phyloP scores from a whole-genome alignment of 2,329 filamentous ascomycete species.

The Sphaerulina populicola region DNA sequence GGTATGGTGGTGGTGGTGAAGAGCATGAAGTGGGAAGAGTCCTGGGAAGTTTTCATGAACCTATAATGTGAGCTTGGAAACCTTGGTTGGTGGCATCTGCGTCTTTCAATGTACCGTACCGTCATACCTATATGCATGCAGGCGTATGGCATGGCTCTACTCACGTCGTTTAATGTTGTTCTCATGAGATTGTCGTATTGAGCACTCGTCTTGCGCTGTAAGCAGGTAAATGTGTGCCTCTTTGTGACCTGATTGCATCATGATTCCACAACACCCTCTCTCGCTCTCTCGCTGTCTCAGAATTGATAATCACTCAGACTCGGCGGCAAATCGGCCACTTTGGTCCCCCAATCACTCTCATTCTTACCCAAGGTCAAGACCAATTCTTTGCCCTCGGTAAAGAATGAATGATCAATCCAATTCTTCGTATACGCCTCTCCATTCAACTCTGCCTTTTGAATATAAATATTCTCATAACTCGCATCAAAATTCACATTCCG shows the following conservation, averaged over 20 bases:
- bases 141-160: too few relatives aligned
- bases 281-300: background rate
- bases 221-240: too few relatives aligned
- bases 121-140: too few relatives aligned
- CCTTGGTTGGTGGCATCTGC: too few relatives aligned
- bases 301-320: conserved; percentile 24
- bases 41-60: background rate
- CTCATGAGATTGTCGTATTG: too few relatives aligned
- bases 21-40: background rate
- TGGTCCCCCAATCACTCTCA: conserved; percentile 33
- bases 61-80: background rate
- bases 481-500: conserved; percentile 34
- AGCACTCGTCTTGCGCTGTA: too few relatives aligned
- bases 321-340: conserved; percentile 27
- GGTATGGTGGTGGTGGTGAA: background rate
- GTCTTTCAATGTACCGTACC: too few relatives aligned
- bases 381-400: conserved; percentile 35
- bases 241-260: too few relatives aligned
- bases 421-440: conserved; percentile 34
- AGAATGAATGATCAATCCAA: conserved; percentile 39
- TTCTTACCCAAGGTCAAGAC: conserved; percentile 30
- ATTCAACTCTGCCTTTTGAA: conserved; percentile 36
- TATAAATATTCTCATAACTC: conserved; percentile 28
- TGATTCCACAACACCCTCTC: background rate
- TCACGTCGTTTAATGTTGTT: too few relatives aligned